Conservation (phyloP, 345 rosid genomes). For the Diplotaxis tenuifolia region DNA sequence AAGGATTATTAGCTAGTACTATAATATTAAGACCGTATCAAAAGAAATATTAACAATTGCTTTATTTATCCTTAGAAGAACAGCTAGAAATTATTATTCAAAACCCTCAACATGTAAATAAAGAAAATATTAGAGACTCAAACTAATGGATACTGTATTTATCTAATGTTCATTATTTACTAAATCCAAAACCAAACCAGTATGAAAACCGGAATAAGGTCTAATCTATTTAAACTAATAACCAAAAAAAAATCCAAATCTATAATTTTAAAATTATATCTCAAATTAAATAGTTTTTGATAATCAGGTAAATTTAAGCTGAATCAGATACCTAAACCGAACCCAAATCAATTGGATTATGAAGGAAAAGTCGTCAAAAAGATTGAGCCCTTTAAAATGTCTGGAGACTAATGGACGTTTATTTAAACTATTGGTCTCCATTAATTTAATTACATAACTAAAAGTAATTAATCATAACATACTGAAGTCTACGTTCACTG, state of each 20-base stretch:
- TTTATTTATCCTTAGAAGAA: background rate
- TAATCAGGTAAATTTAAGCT: background rate
- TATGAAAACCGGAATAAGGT: too few species aligned
- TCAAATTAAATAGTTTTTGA: background rate
- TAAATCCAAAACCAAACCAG: background rate
- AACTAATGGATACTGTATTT: background rate
- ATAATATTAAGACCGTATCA: background rate
- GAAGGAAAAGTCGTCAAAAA: background rate
- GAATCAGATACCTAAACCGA: background rate
- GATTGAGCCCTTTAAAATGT: background rate
- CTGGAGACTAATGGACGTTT: background rate
- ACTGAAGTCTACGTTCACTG: background rate
- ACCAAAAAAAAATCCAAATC: too few species aligned
- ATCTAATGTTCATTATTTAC: background rate
- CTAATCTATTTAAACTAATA: too few species aligned
- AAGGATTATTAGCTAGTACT: background rate
- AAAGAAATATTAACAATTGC: background rate
- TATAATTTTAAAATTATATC: too few species aligned
- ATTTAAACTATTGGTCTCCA: background rate
- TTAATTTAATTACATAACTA: background rate
- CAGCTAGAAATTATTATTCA: background rate
- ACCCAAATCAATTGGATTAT: too few species aligned
- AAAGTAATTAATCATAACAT: background rate
- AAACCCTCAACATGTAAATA: background rate
- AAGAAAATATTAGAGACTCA: background rate